Conservation (phyloP, 768 basidiomycete species). For the Psilocybe cubensis region DNA sequence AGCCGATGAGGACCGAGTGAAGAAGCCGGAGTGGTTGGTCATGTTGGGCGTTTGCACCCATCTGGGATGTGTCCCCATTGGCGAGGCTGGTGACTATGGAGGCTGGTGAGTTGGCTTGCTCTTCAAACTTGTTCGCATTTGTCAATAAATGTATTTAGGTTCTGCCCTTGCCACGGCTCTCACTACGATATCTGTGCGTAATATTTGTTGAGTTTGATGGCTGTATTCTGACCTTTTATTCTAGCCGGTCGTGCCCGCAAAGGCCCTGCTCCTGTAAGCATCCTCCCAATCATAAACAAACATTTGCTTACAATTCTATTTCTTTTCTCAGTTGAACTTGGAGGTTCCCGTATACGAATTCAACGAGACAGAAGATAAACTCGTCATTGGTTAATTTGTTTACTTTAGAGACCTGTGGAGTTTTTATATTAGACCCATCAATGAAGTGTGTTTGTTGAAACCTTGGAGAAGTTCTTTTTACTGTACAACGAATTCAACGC, state of each 20-base stretch:
- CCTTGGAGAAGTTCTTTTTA: background rate
- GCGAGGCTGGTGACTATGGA: conserved; percentile 95
- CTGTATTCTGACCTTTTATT: conserved; percentile 5
- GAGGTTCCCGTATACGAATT: conserved; percentile 91
- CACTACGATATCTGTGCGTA: conserved; percentile 93
- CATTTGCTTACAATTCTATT: conserved; percentile 6
- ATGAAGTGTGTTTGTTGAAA: conserved; percentile 11
- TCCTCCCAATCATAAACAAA: conserved; percentile 10
- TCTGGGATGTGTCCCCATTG: conserved; percentile 97
- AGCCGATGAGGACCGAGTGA: conserved; percentile 82
- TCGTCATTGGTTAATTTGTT: conserved; percentile 77
- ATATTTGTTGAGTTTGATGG: background rate
- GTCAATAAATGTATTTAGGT: conserved; percentile 46
- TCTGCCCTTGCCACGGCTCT: conserved; percentile 99
- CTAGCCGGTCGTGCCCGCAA: conserved; percentile 92
- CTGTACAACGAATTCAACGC: too few species aligned
- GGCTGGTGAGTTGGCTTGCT: conserved; percentile 77
- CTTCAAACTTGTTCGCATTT: background rate
- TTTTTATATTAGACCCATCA: conserved; percentile 21
- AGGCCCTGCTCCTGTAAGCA: conserved; percentile 90
- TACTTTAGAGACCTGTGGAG: conserved; percentile 11
- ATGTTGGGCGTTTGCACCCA: conserved; percentile 96
- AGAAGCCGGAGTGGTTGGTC: conserved; percentile 97
- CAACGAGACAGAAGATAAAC: conserved; percentile 85
- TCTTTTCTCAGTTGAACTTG: conserved; percentile 80